These are phyloP conservation scores for Fomitopsis pulvina DNA, from an alignment of 768 basidiomycete species.

Conservation along the genomic window DNA sequence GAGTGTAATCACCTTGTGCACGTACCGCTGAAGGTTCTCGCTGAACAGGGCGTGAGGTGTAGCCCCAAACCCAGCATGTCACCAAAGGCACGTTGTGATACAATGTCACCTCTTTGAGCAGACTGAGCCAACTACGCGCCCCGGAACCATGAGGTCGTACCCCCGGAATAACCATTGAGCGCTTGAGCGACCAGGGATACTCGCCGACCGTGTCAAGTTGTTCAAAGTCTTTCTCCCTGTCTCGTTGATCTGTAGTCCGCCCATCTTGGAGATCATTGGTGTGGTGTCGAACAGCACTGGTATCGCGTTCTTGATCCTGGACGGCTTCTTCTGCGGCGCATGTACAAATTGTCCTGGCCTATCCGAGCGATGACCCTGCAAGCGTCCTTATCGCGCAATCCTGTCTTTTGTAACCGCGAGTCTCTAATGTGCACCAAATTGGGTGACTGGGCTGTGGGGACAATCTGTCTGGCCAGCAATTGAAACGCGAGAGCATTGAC, in stretches of 20 bases:
- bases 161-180: no score
- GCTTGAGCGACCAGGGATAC: slow-evolving; percentile 46
- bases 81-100: no score
- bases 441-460: not conserved
- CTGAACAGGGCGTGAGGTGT: no score
- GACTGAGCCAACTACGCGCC: no score
- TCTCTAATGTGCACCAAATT: slow-evolving; percentile 8
- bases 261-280: slow-evolving; percentile 33
- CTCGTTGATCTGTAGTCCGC: slow-evolving; percentile 26
- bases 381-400: slow-evolving; percentile 4
- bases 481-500: no score
- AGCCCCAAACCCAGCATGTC: no score
- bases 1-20: no score
- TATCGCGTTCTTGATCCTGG: slow-evolving; percentile 37
- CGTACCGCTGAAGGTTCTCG: no score
- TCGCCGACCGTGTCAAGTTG: slow-evolving; percentile 47
- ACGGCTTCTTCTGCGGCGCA: slow-evolving; percentile 41
- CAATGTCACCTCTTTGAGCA: no score
- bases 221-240: slow-evolving; percentile 35
- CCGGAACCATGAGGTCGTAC: no score
- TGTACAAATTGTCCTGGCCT: slow-evolving; percentile 16
- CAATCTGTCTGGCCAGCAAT: no score
- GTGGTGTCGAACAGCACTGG: slow-evolving; percentile 27
- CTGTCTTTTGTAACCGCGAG: slow-evolving; percentile 9
- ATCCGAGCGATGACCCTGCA: not conserved